A percentile compares a stretch with the other conserved stretches of the same genome.
Conservation (phyloP, 2,329 filamentous ascomycete genomes). For the Talaromyces funiculosus region DNA sequence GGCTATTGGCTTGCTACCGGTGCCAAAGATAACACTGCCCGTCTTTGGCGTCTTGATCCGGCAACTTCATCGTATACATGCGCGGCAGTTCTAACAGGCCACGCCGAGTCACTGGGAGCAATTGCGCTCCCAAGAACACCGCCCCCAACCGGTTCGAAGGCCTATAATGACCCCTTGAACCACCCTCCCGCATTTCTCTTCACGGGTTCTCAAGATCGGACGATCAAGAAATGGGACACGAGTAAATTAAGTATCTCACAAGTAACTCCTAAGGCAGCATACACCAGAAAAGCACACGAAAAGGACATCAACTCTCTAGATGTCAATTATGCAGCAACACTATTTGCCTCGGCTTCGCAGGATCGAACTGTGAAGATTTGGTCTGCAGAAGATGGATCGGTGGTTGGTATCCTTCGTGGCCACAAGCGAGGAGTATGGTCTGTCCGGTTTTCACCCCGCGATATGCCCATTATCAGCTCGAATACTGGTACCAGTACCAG, state of each 20-base stretch:
- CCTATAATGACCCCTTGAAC: constrained; percentile 66
- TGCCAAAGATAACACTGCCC: constrained; percentile 92
- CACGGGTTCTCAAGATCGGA: constrained; percentile 92
- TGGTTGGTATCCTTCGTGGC: constrained; percentile 82
- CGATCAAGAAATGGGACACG: constrained; percentile 90
- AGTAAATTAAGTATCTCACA: constrained; percentile 53
- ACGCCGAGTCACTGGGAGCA: constrained; percentile 88
- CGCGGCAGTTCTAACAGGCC: constrained; percentile 77
- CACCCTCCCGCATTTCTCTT: constrained; percentile 79
- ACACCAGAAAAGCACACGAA: constrained; percentile 92
- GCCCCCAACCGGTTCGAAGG: constrained; percentile 63
- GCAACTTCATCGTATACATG: constrained; percentile 69
- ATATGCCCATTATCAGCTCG: constrained; percentile 69
- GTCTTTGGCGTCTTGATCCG: constrained; percentile 81
- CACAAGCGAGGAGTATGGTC: constrained; percentile 96
- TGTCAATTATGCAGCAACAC: constrained; percentile 63
- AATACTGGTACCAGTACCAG: constrained; percentile 64
- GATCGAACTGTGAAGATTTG: constrained; percentile 97
- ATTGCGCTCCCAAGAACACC: constrained; percentile 70
- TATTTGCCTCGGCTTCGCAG: constrained; percentile 95
- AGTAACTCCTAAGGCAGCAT: constrained; percentile 54
- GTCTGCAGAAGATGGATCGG: constrained; percentile 83
- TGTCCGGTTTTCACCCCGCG: constrained; percentile 77
- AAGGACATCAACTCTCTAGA: constrained; percentile 98
- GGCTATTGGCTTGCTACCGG: constrained; percentile 95